These are phyloP conservation scores for Thymus quinquecostatus DNA, from an alignment of 257 asterid species.

Conservation along the genomic window DNA sequence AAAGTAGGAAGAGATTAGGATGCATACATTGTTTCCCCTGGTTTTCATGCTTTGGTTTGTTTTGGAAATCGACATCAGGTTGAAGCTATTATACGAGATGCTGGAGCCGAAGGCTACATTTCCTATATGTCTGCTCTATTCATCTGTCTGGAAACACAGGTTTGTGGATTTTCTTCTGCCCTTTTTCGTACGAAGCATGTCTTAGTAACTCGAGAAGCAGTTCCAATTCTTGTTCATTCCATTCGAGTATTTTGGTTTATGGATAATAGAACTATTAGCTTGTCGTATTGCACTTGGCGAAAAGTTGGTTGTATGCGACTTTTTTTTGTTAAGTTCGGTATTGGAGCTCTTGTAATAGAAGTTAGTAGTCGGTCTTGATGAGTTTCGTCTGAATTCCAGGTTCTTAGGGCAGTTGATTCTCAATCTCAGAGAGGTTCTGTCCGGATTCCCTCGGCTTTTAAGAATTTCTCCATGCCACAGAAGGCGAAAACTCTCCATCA, in stretches of 20 bases:
- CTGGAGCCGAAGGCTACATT: conserved; percentile 73
- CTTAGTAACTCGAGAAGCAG: conserved; percentile 6
- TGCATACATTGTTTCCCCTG: not conserved
- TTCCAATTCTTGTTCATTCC: not conserved
- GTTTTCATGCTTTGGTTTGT: conserved; percentile 18
- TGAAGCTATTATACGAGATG: conserved; percentile 82
- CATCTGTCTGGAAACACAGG: conserved; percentile 71
- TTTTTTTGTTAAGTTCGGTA: not conserved
- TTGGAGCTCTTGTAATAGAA: no score
- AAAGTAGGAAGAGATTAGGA: not conserved
- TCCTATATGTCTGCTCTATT: conserved; percentile 64
- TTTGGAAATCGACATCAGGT: conserved; percentile 48
- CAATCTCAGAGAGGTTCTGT: conserved; percentile 44
- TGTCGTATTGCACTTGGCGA: no score
- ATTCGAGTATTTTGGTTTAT: not conserved
- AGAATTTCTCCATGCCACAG: conserved; percentile 71
- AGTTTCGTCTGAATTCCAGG: conserved; percentile 41
- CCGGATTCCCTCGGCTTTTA: conserved; percentile 74
- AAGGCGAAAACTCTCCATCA: conserved; percentile 83
- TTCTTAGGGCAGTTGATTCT: conserved; percentile 48
- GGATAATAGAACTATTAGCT: not conserved
- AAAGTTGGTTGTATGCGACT: no score
- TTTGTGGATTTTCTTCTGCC: conserved; percentile 28
- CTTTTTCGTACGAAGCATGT: not conserved
- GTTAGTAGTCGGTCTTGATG: not conserved